These are phyloP conservation scores for Pseudocohnilembus persalinus DNA, from an alignment of 169 alveolate species.

Conservation along the genomic window DNA sequence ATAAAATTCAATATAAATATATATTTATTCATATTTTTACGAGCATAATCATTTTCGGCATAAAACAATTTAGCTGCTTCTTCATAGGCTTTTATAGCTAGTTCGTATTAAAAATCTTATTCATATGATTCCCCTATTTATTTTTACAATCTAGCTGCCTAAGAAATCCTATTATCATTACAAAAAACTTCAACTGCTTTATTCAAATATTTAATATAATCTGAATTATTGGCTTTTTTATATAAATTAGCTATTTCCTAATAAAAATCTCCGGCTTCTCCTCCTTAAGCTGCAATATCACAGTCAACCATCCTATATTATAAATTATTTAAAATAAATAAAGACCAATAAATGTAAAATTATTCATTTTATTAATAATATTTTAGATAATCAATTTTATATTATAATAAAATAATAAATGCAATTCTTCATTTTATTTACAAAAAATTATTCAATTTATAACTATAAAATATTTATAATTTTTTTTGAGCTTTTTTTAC, in stretches of 20 bases:
- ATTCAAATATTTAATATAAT: neutral
- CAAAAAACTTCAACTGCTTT: neutral
- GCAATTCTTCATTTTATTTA: neutral
- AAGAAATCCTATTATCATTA: neutral
- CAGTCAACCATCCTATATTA: neutral
- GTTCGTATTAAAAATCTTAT: neutral
- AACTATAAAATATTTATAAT: too few species aligned
- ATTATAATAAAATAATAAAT: too few species aligned
- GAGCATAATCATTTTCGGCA: neutral
- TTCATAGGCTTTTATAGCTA: neutral
- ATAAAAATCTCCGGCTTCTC: neutral
- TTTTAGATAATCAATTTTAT: neutral
- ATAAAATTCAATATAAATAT: too few species aligned
- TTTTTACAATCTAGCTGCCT: neutral
- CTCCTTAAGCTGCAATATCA: neutral
- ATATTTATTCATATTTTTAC: too few species aligned
- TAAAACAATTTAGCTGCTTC: neutral
- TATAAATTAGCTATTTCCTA: neutral
- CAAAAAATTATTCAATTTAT: too few species aligned
- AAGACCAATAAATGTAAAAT: too few species aligned
- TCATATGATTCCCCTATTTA: neutral
- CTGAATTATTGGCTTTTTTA: neutral
- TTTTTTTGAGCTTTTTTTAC: too few species aligned
- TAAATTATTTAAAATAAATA: too few species aligned
- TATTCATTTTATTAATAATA: neutral